Evolutionary conservation across 2,329 filamentous ascomycete genomes (phyloP).

Genomic region (Paecilomyces niveus): DNA sequence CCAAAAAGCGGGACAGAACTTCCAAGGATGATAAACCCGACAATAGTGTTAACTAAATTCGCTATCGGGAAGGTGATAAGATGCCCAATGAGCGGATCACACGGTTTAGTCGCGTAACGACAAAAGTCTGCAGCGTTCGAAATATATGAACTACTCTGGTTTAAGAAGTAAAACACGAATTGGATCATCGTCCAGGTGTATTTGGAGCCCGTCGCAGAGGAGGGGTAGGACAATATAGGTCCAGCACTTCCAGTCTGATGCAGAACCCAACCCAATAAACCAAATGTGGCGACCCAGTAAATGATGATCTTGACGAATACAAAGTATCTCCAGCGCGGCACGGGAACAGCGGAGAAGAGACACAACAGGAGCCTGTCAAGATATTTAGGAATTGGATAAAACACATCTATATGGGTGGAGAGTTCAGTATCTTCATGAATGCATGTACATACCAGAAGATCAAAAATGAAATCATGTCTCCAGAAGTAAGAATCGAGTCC

Average conservation of each 20-base stretch:
- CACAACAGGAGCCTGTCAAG: no score
- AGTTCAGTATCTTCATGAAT: not conserved
- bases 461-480: conserved; percentile 36
- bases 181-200: conserved; percentile 32
- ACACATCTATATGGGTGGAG: not conserved
- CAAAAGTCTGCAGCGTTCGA: conserved; percentile 39
- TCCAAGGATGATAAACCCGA: conserved; percentile 35
- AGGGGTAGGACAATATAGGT: no score
- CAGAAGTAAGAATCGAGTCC: conserved; percentile 34
- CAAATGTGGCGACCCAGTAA: no score
- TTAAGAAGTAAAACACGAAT: conserved; percentile 29
- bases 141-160: conserved; percentile 15
- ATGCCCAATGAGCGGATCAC: conserved; percentile 36
- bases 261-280: no score
- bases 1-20: conserved; percentile 25
- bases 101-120: conserved; percentile 34
- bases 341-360: no score
- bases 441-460: conserved; percentile 27
- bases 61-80: conserved; percentile 35
- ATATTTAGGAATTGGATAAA: no score
- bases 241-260: no score
- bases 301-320: no score
- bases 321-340: no score
- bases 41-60: conserved; percentile 29
- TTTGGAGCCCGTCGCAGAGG: conserved; percentile 16